These are phyloP conservation scores for Dipodascopsis tothii DNA, from an alignment of 805 yeast genomes.

Conservation along the genomic window DNA sequence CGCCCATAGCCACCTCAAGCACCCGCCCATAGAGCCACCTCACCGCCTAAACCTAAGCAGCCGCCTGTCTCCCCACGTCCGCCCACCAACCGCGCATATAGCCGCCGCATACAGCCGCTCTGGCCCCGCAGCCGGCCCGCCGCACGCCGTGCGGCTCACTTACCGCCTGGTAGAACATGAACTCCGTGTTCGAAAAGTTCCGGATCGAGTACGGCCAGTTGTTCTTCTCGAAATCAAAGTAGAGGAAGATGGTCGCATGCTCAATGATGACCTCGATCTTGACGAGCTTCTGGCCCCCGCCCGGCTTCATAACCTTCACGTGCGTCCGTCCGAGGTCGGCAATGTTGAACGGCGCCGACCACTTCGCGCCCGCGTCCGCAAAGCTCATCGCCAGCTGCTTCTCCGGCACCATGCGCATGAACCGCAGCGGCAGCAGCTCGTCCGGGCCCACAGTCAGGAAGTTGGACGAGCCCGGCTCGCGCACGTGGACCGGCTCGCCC, in stretches of 20 bases:
- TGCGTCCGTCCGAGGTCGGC: conserved; percentile 77
- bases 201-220: conserved; percentile 91
- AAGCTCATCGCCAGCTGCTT: conserved; percentile 60
- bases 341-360: conserved; percentile 75
- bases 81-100: no score
- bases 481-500: conserved; percentile 48
- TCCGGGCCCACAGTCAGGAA: conserved; percentile 26
- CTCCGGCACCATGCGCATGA: conserved; percentile 45
- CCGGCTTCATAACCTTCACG: conserved; percentile 58
- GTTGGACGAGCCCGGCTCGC: conserved; percentile 60
- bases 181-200: conserved; percentile 82
- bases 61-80: no score
- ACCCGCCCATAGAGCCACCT: no score
- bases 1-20: no score
- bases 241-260: conserved; percentile 71
- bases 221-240: conserved; percentile 60
- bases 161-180: conserved; percentile 71
- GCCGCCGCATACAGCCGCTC: no score
- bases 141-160: no score
- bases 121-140: no score
- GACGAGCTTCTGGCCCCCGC: conserved; percentile 59
- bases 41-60: no score
- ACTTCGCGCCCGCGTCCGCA: conserved; percentile 29
- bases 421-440: conserved; percentile 36
- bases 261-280: conserved; percentile 72